Conservation (phyloP, 148 eudicot species). For the Amaranthus cruentus region DNA sequence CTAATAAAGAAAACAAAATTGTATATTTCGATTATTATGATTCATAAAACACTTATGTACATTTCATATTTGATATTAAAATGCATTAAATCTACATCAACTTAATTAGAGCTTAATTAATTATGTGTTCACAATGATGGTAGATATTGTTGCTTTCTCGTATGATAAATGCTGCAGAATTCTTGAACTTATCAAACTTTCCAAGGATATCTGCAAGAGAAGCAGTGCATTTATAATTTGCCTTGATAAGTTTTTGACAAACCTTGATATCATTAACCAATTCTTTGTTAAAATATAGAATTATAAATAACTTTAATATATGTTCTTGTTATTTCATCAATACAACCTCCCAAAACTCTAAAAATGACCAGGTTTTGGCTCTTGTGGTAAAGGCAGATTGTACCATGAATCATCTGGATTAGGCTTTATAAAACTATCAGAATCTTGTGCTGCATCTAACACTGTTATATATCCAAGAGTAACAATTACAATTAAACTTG, state of each 20-base stretch:
- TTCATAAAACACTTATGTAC: no score
- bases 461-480: background rate
- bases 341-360: slow-evolving; percentile 22
- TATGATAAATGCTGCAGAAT: slow-evolving; percentile 1
- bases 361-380: slow-evolving; percentile 17
- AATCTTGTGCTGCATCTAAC: background rate
- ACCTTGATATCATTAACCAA: background rate
- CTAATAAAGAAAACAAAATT: no score
- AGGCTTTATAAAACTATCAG: slow-evolving; percentile 1
- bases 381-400: slow-evolving; percentile 11
- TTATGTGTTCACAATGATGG: slow-evolving; percentile 1
- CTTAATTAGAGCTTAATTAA: background rate
- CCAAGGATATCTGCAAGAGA: slow-evolving; percentile 5
- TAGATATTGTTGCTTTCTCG: slow-evolving; percentile 11
- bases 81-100: no score
- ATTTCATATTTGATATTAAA: no score
- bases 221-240: slow-evolving; percentile 12
- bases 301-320: slow-evolving; percentile 9
- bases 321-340: slow-evolving; percentile 12
- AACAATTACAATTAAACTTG: background rate
- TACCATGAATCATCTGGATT: slow-evolving; percentile 16
- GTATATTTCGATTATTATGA: no score
- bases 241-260: slow-evolving; percentile 6
- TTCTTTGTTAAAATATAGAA: slow-evolving; percentile 1
- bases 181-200: slow-evolving; percentile 15